phyloP scores from a whole-genome alignment of 1,284 basidiomycete species.

The Austroboletus olivaceoglutinosus region DNA sequence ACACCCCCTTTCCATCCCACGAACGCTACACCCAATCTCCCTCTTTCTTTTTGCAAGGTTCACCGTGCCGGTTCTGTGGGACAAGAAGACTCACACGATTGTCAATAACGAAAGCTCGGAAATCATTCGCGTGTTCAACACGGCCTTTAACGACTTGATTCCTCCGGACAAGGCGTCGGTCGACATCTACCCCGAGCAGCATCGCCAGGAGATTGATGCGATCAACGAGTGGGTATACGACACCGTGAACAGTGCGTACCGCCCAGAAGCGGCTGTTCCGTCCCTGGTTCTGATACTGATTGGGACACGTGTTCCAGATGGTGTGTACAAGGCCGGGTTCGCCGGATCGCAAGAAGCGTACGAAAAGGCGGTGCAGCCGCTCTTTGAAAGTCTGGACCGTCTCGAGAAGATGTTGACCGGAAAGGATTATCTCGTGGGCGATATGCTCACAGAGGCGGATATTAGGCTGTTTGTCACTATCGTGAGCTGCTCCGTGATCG shows the following conservation, averaged over 20 bases:
- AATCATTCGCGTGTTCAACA: constrained; percentile 92
- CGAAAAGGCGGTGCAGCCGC: constrained; percentile 64
- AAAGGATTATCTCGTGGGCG: constrained; percentile 82
- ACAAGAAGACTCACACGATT: constrained; percentile 85
- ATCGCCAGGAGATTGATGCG: constrained; percentile 78
- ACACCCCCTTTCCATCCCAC: neutral
- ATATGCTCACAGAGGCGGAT: constrained; percentile 87
- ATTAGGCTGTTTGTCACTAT: constrained; percentile 90
- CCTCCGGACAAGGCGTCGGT: constrained; percentile 62
- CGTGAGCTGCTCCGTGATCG: constrained; percentile 43
- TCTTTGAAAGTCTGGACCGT: constrained; percentile 80
- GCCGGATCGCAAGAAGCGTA: constrained; percentile 84
- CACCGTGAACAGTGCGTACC: constrained; percentile 67
- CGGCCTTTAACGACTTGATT: constrained; percentile 74
- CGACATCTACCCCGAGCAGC: constrained; percentile 76
- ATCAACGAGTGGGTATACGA: constrained; percentile 89
- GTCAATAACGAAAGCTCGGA: constrained; percentile 96
- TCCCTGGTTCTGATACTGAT: neutral
- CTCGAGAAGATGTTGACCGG: constrained; percentile 77
- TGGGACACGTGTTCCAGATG: constrained; percentile 47
- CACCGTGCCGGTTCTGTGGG: constrained; percentile 95
- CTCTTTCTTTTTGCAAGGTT: constrained; percentile 46
- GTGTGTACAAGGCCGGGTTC: constrained; percentile 90
- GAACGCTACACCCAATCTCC: too few relatives aligned
- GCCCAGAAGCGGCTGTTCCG: constrained; percentile 8